Conservation (phyloP, 2,329 filamentous ascomycete species). For the Xylariales sp. region DNA sequence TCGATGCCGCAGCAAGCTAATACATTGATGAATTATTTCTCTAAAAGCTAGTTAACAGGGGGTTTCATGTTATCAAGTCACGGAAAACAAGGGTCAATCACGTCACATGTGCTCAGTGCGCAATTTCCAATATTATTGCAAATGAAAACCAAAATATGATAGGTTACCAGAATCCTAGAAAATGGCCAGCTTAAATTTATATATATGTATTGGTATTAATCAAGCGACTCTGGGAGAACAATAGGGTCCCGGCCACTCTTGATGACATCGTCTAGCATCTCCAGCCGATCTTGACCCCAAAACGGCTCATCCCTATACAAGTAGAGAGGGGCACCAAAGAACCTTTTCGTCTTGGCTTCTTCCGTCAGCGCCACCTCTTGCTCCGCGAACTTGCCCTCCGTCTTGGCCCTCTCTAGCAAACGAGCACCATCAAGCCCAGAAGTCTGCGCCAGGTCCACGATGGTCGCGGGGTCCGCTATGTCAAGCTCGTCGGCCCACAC, state of each 20-base stretch:
- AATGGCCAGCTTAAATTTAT: too few species aligned
- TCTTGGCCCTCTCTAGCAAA: background rate
- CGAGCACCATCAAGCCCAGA: conserved; percentile 7
- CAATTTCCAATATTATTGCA: too few species aligned
- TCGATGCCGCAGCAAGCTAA: conserved; percentile 23
- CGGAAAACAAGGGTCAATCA: too few species aligned
- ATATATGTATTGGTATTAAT: background rate
- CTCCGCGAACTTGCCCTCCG: background rate
- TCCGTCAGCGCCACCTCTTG: conserved; percentile 8
- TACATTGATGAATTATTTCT: conserved; percentile 53
- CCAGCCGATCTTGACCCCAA: conserved; percentile 21
- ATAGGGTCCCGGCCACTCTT: conserved; percentile 13
- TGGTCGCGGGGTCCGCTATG: conserved; percentile 10
- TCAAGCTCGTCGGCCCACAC: conserved; percentile 11
- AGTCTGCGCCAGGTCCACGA: conserved; percentile 8
- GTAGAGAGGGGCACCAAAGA: conserved; percentile 19
- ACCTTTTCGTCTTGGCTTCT: conserved; percentile 12
- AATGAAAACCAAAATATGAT: too few species aligned
- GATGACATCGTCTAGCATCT: conserved; percentile 18
- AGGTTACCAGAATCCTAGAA: too few species aligned
- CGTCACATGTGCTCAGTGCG: too few species aligned
- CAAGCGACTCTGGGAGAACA: background rate
- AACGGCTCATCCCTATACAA: conserved; percentile 17
- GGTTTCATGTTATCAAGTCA: too few species aligned
- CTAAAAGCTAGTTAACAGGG: too few species aligned